phyloP scores from a whole-genome alignment of 2,329 filamentous ascomycete genomes.

The Neopestalotiopsis clavispora region DNA sequence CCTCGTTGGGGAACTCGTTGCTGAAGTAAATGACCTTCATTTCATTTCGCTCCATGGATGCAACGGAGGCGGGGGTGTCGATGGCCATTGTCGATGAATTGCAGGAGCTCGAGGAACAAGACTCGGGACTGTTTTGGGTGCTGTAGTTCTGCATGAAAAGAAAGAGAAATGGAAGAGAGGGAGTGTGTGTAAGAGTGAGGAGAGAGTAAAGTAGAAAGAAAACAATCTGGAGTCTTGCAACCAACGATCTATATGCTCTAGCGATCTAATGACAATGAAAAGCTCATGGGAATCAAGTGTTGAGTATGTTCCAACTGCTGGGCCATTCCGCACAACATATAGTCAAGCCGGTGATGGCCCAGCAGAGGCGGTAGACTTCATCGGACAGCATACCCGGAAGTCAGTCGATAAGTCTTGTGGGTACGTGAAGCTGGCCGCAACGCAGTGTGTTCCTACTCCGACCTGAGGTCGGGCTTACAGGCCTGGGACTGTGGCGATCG shows the following conservation, averaged over 20 bases:
- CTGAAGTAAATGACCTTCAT: slow-evolving; percentile 48
- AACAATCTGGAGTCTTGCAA: background rate
- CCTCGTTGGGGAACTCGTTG: slow-evolving; percentile 52
- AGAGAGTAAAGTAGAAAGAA: background rate
- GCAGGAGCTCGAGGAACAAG: background rate
- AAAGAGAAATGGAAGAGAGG: background rate
- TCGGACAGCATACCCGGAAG: background rate
- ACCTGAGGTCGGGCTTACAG: background rate
- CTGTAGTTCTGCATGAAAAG: background rate
- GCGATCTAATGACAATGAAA: background rate
- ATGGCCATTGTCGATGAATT: background rate
- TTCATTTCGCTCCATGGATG: slow-evolving; percentile 17
- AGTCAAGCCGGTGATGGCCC: background rate
- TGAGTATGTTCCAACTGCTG: background rate
- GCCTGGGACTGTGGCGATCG: background rate
- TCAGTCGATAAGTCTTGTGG: background rate
- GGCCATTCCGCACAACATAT: background rate
- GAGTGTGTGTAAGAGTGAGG: too few relatives aligned
- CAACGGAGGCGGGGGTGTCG: background rate
- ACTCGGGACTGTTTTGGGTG: background rate
- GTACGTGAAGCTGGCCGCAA: background rate
- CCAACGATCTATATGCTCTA: background rate
- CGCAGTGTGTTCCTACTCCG: background rate
- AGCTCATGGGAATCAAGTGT: background rate
- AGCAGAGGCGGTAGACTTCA: background rate